Evolutionary conservation across 768 basidiomycete species (phyloP).

Genomic region (Termitomyces sp.): DNA sequence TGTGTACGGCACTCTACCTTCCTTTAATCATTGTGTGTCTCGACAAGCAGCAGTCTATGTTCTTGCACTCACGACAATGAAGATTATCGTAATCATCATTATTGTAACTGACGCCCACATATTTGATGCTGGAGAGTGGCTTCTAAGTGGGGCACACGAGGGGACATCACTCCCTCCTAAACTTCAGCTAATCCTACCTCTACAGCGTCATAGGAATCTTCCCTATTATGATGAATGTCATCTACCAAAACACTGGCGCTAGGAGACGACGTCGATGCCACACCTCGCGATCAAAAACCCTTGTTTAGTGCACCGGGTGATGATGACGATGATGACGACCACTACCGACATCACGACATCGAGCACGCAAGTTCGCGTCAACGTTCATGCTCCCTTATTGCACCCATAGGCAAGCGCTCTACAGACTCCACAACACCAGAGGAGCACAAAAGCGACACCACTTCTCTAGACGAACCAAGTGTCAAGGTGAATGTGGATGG

Average conservation of each 20-base stretch:
- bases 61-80: constrained; percentile 78
- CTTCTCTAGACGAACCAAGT: constrained; percentile 20
- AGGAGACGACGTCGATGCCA: constrained; percentile 32
- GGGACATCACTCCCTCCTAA: constrained; percentile 22
- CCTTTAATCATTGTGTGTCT: constrained; percentile 60
- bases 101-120: constrained; percentile 68
- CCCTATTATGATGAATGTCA: constrained; percentile 80
- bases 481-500: constrained; percentile 7
- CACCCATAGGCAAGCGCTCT: constrained; percentile 15
- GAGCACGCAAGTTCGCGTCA: constrained; percentile 36
- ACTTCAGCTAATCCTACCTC: constrained; percentile 3
- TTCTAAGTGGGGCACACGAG: constrained; percentile 71
- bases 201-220: constrained; percentile 84
- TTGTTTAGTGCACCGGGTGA: constrained; percentile 50
- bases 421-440: constrained; percentile 21
- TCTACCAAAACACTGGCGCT: constrained; percentile 34
- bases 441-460: constrained; percentile 34
- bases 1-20: constrained; percentile 83
- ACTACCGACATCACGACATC: constrained; percentile 29
- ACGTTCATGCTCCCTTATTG: constrained; percentile 25
- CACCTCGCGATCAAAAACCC: constrained; percentile 49
- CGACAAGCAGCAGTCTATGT: constrained; percentile 83
- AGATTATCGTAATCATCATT: constrained; percentile 74
- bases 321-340: constrained; percentile 42
- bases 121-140: constrained; percentile 77